Conservation (phyloP, 805 yeast genomes). For the Wickerhamiella slavikovae region DNA sequence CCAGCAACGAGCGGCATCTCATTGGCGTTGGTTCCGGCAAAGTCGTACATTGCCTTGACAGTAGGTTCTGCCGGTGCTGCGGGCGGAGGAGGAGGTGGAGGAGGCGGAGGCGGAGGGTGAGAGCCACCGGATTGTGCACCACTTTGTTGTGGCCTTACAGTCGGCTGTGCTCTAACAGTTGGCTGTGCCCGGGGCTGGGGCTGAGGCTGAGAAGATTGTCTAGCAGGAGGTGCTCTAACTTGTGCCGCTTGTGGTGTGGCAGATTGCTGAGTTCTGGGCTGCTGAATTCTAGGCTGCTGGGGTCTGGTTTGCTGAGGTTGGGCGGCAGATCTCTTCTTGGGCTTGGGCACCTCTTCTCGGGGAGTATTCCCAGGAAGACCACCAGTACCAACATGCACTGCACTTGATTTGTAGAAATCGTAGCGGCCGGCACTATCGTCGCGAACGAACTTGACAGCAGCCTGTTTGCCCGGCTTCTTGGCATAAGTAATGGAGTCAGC, state of each 20-base stretch:
- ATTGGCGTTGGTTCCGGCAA: conserved; percentile 71
- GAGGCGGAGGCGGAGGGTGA: conserved; percentile 12
- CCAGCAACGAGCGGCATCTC: conserved; percentile 63
- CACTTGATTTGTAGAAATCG: conserved; percentile 74
- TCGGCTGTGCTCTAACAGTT: neutral
- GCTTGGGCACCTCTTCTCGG: conserved; percentile 57
- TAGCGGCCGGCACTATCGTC: conserved; percentile 48
- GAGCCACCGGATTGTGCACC: too few species aligned
- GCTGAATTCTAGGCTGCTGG: conserved; percentile 2
- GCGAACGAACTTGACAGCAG: conserved; percentile 46
- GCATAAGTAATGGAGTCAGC: conserved; percentile 61
- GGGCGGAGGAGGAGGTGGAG: conserved; percentile 43
- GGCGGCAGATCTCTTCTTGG: conserved; percentile 5
- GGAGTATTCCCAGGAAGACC: conserved; percentile 47
- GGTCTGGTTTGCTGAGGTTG: neutral
- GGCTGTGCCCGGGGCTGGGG: neutral
- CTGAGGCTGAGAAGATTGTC: neutral
- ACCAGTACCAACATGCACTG: conserved; percentile 65
- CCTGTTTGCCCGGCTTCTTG: conserved; percentile 72
- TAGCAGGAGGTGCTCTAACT: neutral
- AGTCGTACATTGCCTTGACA: conserved; percentile 71
- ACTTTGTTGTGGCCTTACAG: conserved; percentile 6
- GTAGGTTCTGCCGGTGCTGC: conserved; percentile 44
- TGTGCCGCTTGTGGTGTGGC: neutral
- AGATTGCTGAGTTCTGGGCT: conserved; percentile 2